Base-by-base conservation (phyloP, 495 filamentous ascomycete species). In the Hyaloscypha bicolor region DNA sequence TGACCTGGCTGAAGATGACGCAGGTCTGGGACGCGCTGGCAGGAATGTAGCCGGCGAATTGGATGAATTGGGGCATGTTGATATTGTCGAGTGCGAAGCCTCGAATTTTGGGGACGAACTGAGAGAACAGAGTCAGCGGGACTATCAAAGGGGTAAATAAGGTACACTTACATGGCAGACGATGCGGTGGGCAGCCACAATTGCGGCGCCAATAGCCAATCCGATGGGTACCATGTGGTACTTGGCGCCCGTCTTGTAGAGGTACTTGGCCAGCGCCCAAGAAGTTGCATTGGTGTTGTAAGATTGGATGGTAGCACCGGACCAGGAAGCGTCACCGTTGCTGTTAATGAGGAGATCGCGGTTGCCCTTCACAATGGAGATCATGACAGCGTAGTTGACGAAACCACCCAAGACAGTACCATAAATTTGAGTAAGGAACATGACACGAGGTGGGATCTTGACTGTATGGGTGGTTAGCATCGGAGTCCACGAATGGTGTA, bases 151-250 rank as follows among this genome's bases (percentile, higher is more conserved):
- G 25, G 9, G 56, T 8, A 30, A 30, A 62, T 45, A 53, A 60
- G 30, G 58, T 45, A 9, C 16, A 72, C 73, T 59, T 60, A 83
- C 76, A 9, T 79, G 64, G 31, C 74, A 71, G 30, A 86, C 62
- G 33, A 75, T 21, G 22, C 81, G 77, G 68, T 85, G 83, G 1
- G 79, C 19, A 42, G 75, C 55, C 11, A 82, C 79, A 8, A 76
- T 33, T 11, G 25, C 79, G 31, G 73, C 74, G 0, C 84, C 84
- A 30, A 85, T 76, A 14, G 68, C 70, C 6, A 86, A 55, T 12
- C 83, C 82, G 12, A 84, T 63, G 11, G 84, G 81, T 0, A 86
- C 79, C 62, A 85, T 78, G 1, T 66, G 33, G 72, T 85, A 82
- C 21, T 48, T 55, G 0, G 56, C 69, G 11, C 75, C 75, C 16